phyloP scores from a whole-genome alignment of 2,329 filamentous ascomycete species.

The Aspergillus oerlinghausenensis region DNA sequence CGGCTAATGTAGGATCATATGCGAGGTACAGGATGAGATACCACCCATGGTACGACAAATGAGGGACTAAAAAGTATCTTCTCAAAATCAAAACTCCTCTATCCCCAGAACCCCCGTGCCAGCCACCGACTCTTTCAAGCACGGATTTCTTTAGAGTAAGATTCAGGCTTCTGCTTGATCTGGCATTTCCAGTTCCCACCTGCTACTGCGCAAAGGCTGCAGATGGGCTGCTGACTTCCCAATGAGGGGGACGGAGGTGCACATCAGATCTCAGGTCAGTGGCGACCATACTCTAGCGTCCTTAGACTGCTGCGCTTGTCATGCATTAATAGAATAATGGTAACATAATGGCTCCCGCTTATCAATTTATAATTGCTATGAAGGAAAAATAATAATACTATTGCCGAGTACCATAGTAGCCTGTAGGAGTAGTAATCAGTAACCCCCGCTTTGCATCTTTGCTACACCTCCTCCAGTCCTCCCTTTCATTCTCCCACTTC shows the following conservation, averaged over 20 bases:
- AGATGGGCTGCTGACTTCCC: background rate
- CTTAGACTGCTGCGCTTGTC: background rate
- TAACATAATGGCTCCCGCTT: background rate
- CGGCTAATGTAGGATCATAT: background rate
- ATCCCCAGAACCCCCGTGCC: background rate
- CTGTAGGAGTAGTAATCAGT: background rate
- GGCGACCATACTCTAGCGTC: background rate
- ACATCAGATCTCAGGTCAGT: background rate
- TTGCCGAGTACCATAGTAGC: background rate
- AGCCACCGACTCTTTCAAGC: background rate
- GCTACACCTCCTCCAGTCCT: background rate
- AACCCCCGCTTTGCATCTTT: background rate
- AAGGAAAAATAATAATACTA: background rate
- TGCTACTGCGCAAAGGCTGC: background rate
- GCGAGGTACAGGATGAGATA: background rate
- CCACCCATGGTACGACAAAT: background rate
- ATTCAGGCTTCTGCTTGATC: background rate
- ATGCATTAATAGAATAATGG: background rate
- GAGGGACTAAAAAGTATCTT: background rate
- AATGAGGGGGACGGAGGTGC: background rate
- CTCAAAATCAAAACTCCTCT: background rate
- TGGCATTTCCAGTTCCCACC: background rate
- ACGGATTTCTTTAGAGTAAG: background rate
- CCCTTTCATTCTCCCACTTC: background rate
- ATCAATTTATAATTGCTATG: background rate